phyloP scores from a whole-genome alignment of 2,329 filamentous ascomycete genomes.

The Alternaria angustiovoidea region DNA sequence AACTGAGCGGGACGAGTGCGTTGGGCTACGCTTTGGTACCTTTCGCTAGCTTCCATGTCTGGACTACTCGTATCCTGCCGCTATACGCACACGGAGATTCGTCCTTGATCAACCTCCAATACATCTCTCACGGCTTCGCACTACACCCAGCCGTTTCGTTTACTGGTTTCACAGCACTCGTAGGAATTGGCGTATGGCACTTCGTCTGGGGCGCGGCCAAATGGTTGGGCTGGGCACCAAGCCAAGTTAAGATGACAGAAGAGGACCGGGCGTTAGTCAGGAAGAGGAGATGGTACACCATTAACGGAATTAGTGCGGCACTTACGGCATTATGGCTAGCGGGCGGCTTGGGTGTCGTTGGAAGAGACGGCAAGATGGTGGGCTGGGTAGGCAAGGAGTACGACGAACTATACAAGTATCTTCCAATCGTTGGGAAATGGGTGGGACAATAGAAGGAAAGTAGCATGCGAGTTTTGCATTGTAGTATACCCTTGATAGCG shows the following conservation, averaged over 20 bases:
- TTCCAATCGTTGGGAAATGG: constrained; percentile 66
- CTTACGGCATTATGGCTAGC: constrained; percentile 78
- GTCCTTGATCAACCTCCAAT: constrained; percentile 84
- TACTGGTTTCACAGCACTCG: constrained; percentile 72
- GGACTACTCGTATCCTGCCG: constrained; percentile 79
- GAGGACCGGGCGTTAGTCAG: constrained; percentile 61
- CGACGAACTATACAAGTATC: constrained; percentile 72
- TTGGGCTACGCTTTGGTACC: constrained; percentile 76
- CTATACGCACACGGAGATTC: constrained; percentile 81
- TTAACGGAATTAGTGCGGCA: constrained; percentile 70
- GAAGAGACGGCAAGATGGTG: constrained; percentile 70
- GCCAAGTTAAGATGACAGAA: constrained; percentile 59
- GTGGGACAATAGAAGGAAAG: constrained; percentile 41
- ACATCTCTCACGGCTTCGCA: constrained; percentile 85
- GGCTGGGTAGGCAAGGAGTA: constrained; percentile 86
- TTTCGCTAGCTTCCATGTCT: constrained; percentile 74
- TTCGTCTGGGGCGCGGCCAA: constrained; percentile 85
- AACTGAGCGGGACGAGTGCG: constrained; percentile 71
- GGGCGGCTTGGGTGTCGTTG: constrained; percentile 81
- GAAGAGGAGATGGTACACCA: constrained; percentile 72
- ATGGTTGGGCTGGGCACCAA: constrained; percentile 75
- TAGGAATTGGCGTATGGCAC: constrained; percentile 75
- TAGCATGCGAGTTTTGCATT: constrained; percentile 19
- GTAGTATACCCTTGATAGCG: constrained; percentile 31
- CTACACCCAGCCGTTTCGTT: constrained; percentile 72